Evolutionary conservation across 2,329 filamentous ascomycete species (phyloP).

Genomic region (Laburnicola sp.): DNA sequence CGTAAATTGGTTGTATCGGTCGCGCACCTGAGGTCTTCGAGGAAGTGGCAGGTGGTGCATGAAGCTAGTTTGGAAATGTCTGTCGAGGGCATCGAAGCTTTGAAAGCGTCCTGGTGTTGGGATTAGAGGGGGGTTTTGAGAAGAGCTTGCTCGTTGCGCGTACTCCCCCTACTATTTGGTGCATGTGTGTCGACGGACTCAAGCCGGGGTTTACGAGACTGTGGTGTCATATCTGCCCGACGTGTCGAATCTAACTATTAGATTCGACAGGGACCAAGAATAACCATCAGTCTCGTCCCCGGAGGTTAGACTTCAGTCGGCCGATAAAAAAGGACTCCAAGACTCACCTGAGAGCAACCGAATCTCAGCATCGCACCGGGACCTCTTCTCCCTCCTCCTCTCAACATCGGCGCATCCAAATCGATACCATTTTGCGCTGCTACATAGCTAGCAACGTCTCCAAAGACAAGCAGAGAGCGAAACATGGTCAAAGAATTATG

Average conservation of each 20-base stretch:
- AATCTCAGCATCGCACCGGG: conserved; percentile 27
- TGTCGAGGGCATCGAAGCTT: conserved; percentile 16
- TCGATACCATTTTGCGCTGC: conserved; percentile 20
- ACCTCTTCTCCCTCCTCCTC: conserved; percentile 19
- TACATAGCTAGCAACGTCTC: neutral
- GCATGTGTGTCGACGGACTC: conserved; percentile 25
- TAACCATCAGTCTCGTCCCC: conserved; percentile 23
- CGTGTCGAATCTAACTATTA: neutral
- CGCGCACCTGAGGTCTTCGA: conserved; percentile 8
- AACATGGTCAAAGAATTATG: conserved; percentile 5
- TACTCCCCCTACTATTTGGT: conserved; percentile 26
- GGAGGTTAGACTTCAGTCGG: neutral
- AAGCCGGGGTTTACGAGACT: conserved; percentile 25
- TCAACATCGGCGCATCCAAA: conserved; percentile 22
- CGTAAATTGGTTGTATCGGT: neutral
- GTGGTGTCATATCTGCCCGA: conserved; percentile 1
- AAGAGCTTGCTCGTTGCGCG: neutral
- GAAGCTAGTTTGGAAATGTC: conserved; percentile 21
- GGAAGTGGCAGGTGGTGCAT: conserved; percentile 26
- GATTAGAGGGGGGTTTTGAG: no score
- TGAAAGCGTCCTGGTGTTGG: conserved; percentile 27
- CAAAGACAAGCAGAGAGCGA: conserved; percentile 1
- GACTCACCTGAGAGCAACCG: conserved; percentile 22
- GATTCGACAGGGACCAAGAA: conserved; percentile 17
- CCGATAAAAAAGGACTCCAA: neutral